Conservation (phyloP, 2,329 filamentous ascomycete genomes). For the Penicillium palitans region DNA sequence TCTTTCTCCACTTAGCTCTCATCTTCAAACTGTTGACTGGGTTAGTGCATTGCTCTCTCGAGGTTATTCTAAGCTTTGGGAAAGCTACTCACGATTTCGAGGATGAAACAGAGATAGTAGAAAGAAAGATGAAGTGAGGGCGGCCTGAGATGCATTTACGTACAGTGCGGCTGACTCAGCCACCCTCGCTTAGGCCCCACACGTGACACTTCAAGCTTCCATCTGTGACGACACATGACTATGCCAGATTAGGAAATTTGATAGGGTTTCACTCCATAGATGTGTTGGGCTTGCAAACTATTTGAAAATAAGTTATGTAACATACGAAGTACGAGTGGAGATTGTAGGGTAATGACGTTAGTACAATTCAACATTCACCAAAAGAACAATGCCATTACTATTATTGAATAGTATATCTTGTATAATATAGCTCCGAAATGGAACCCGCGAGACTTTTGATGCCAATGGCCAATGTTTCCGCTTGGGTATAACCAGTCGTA, state of each 20-base stretch:
- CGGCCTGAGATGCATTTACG: constrained; percentile 41
- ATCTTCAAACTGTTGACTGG: constrained; percentile 50
- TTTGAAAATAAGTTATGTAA: constrained; percentile 1
- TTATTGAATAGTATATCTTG: neutral
- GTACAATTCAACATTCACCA: neutral
- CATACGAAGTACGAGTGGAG: neutral
- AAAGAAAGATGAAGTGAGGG: constrained; percentile 38
- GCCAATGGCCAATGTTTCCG: neutral
- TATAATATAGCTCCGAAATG: neutral
- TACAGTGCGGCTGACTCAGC: constrained; percentile 45
- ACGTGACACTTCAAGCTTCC: constrained; percentile 9
- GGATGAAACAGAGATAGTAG: constrained; percentile 47
- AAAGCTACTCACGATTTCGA: constrained; percentile 44
- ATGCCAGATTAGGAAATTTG: constrained; percentile 12
- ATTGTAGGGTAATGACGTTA: neutral
- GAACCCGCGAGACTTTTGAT: neutral
- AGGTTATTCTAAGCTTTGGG: neutral
- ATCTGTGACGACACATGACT: constrained; percentile 7
- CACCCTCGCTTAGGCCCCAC: constrained; percentile 11
- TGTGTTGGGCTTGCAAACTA: neutral
- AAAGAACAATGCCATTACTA: neutral
- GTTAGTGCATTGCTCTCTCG: constrained; percentile 20
- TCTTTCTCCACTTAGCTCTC: constrained; percentile 99
- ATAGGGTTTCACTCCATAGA: constrained; percentile 8
- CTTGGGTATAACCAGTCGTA: neutral